Percentiles rank a stretch among this genome's conserved stretches.
phyloP scores from a whole-genome alignment of 2,329 filamentous ascomycete genomes.

The Aspergillus texensis region DNA sequence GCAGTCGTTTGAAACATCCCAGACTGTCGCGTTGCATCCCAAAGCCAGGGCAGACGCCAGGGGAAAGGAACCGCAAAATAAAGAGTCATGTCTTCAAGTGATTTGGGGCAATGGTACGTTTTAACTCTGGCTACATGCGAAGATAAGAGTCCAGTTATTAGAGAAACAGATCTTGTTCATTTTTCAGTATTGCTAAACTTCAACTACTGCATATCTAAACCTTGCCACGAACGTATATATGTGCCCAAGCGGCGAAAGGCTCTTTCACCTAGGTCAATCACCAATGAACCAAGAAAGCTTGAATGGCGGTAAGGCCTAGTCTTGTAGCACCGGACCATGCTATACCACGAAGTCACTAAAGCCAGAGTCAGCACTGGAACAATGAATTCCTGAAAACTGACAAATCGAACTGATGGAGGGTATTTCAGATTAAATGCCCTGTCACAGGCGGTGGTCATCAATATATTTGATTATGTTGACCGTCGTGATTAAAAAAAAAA shows the following conservation, averaged over 20 bases:
- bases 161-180: not conserved
- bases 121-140: not conserved
- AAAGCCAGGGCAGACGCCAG: not conserved
- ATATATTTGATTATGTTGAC: constrained; percentile 73
- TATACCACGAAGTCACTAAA: constrained; percentile 1
- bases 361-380: constrained; percentile 17
- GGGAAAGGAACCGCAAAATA: not conserved
- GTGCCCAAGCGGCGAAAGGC: not conserved
- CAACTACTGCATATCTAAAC: not conserved
- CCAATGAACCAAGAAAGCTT: not conserved
- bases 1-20: constrained; percentile 11
- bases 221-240: not conserved
- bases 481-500: constrained; percentile 72
- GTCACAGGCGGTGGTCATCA: constrained; percentile 82
- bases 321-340: not conserved
- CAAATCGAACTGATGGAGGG: constrained; percentile 10
- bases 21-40: not conserved
- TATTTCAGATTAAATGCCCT: constrained; percentile 55
- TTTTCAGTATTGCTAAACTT: not conserved
- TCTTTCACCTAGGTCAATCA: not conserved
- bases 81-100: not conserved
- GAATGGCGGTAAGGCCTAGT: not conserved
- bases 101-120: not conserved
- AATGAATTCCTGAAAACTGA: constrained; percentile 6
- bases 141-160: not conserved